Evolutionary conservation across 345 rosid species (phyloP), one percentile per base, ranked within the genome.

Genomic region (Citrus mangshanensis): DNA sequence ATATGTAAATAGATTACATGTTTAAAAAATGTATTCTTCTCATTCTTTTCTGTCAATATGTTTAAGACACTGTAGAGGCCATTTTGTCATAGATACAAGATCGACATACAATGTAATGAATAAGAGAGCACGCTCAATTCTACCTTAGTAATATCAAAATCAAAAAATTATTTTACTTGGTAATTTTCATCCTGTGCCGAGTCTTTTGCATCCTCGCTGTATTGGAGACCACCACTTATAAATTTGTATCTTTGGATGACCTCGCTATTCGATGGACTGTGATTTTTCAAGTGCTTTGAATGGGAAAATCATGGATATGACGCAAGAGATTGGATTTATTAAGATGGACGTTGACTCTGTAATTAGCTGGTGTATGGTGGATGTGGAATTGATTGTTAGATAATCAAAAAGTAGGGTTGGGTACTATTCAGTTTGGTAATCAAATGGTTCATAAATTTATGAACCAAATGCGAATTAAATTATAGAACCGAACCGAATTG

Each of bases 1-100:
- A 40, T 77, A 14, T 88, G 91, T 88, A 82, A 75, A 88, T 82
- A 82, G 18, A 59, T 38, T 77, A 49, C 28, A 60, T 64, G 28
- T 75, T 18, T 30, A 60, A 66, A 66, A 66, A 78, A 55, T 81
- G 86, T 69, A 82, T 84, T 81, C 83, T 70, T 81, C 64, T 84
- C 78, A 88, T 85, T 86, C 86, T 88, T 88, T 87, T 77, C 38
- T 88, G 91, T 84, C 81, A 30, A 84, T 88, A 84, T 77, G 77
- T 80, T 77, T 64, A 79, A 68, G 75, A 56, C 69, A 46, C 25
- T 22, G 80, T 81, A 68, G 78, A 77, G 78, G 79, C 72, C 64
- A 12, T 38, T 74, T 22, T 28, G 54, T 8, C 42, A 32, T 72
- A 66, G 72, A 67, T 78, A 67, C 74, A 72, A 42, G 16, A 21